Conservation (phyloP, 306 rosid species). For the Cucumis hystrix region DNA sequence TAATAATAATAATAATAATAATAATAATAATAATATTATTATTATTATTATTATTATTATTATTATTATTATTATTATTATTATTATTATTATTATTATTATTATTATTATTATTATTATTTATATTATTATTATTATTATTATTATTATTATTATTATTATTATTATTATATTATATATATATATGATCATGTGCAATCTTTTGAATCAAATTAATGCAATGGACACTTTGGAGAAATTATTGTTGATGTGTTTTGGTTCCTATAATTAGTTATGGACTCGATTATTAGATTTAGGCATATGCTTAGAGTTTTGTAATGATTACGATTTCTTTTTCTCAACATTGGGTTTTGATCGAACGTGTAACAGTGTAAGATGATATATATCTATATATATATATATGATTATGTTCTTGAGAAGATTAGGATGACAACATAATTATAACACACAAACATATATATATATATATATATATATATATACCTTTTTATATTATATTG, state of each 20-base stretch:
- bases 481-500: too few relatives aligned
- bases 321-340: not conserved
- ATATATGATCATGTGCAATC: not conserved
- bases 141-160: too few relatives aligned
- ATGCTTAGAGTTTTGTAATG: not conserved
- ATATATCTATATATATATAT: too few relatives aligned
- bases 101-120: too few relatives aligned
- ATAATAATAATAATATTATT: too few relatives aligned
- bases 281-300: not conserved
- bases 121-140: too few relatives aligned
- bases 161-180: too few relatives aligned
- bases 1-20: too few relatives aligned
- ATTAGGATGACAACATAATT: not conserved
- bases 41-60: too few relatives aligned
- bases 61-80: too few relatives aligned
- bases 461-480: too few relatives aligned
- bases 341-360: not conserved
- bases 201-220: conserved; percentile 6
- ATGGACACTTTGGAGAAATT: not conserved
- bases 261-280: not conserved
- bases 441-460: not conserved
- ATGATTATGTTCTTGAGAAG: not conserved
- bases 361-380: not conserved
- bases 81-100: too few relatives aligned
- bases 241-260: not conserved